Percentiles rank a stretch among this genome's conserved stretches.
Conservation (phyloP, 352 stramenopile genomes). For the Thalassiosira mediterranea region DNA sequence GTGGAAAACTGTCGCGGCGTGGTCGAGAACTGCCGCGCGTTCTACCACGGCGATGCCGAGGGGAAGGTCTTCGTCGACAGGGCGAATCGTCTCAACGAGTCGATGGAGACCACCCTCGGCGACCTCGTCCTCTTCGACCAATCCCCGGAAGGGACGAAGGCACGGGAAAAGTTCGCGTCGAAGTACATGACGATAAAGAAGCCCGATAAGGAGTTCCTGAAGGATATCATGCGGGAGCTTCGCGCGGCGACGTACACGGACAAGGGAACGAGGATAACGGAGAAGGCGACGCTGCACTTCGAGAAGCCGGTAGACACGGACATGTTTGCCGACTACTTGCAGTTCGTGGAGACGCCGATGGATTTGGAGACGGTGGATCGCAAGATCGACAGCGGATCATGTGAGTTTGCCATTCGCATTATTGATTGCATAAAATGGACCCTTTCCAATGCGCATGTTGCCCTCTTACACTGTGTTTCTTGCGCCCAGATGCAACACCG, state of each 20-base stretch:
- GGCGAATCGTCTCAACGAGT: conserved; percentile 60
- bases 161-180: conserved; percentile 35
- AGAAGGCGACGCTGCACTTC: conserved; percentile 71
- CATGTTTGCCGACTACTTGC: conserved; percentile 70
- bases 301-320: conserved; percentile 72
- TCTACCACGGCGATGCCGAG: conserved; percentile 63
- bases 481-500: conserved; percentile 41
- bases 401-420: too few species aligned
- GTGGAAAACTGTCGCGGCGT: conserved; percentile 69
- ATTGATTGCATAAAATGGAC: too few species aligned
- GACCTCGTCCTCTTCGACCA: conserved; percentile 60
- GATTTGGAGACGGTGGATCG: conserved; percentile 75
- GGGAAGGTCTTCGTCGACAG: conserved; percentile 59
- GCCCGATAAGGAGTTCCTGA: conserved; percentile 50
- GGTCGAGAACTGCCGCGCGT: conserved; percentile 73
- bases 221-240: conserved; percentile 65
- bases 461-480: conserved; percentile 5
- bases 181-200: conserved; percentile 41
- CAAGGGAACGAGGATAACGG: conserved; percentile 73
- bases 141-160: conserved; percentile 36
- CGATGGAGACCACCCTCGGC: conserved; percentile 58
- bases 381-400: conserved; percentile 63
- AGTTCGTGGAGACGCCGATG: conserved; percentile 70
- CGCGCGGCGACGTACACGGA: conserved; percentile 71
- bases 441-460: too few species aligned